Evolutionary conservation across 176 grass and related monocot genomes (phyloP).

Genomic region (Triticum monococcum): DNA sequence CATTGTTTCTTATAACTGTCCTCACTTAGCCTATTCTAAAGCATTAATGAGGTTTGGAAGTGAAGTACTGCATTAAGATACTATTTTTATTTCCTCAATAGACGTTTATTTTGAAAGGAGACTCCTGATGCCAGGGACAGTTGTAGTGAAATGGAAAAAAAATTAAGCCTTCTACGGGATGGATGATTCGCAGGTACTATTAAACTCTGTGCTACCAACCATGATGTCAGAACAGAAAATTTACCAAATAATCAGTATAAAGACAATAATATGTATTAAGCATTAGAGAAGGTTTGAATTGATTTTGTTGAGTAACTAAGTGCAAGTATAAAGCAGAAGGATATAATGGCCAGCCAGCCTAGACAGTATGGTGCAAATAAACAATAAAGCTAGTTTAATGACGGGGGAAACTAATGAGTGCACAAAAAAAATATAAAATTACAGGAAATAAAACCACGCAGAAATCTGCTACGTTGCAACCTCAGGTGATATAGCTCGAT

Average conservation of each 20-base stretch:
- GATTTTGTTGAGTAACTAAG: background rate
- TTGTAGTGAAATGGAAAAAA: background rate
- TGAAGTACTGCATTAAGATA: background rate
- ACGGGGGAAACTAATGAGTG: background rate
- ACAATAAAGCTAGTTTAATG: background rate
- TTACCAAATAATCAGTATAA: background rate
- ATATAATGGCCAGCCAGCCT: background rate
- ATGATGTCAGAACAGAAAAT: background rate
- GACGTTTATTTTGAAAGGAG: too few relatives aligned
- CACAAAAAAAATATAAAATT: conserved; percentile 10
- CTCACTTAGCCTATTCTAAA: background rate
- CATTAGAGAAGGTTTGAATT: background rate
- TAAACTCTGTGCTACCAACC: background rate
- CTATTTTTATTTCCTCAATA: too few relatives aligned
- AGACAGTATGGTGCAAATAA: background rate
- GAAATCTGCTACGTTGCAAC: conserved; percentile 39
- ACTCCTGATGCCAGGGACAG: background rate
- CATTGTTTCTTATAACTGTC: background rate
- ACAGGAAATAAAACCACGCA: conserved; percentile 16
- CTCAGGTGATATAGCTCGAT: conserved; percentile 97
- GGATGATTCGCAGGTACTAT: conserved; percentile 15
- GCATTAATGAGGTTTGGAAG: background rate
- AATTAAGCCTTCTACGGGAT: background rate
- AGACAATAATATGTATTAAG: background rate
- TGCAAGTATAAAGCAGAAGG: background rate